A percentile compares a stretch with the other conserved stretches of the same genome.
phyloP scores from a whole-genome alignment of 139 green algal genomes.

The Micractinium conductrix region DNA sequence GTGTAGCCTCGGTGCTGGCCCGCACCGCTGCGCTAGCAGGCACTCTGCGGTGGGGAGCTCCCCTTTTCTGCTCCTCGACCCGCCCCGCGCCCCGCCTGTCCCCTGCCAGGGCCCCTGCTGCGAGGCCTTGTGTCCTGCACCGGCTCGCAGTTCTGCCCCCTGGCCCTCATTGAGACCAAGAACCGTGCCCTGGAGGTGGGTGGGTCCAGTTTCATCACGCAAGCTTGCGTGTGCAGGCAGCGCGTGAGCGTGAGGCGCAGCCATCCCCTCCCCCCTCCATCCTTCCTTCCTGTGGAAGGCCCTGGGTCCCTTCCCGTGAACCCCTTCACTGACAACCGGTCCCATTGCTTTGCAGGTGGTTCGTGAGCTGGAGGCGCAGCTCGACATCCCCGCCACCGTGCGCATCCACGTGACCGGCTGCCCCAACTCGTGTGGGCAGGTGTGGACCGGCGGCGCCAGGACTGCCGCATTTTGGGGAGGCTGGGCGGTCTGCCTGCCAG shows the following conservation, averaged over 20 bases:
- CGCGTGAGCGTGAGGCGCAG: no score
- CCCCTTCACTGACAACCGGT: no score
- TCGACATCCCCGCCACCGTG: conserved; percentile 83
- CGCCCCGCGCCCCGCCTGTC: neutral
- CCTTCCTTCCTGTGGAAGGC: no score
- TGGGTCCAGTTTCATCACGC: no score
- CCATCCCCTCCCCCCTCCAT: no score
- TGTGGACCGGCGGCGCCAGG: conserved; percentile 20
- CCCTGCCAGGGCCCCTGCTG: conserved; percentile 40
- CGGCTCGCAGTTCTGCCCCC: conserved; percentile 95
- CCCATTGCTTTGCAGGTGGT: conserved; percentile 70
- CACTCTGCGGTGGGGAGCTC: no score
- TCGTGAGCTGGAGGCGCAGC: conserved; percentile 81
- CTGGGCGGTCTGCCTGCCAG: neutral
- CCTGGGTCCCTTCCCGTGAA: no score
- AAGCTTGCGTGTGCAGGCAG: no score
- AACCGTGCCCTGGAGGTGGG: conserved; percentile 61
- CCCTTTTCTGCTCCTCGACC: no score
- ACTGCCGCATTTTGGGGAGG: neutral
- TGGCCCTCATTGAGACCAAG: conserved; percentile 98
- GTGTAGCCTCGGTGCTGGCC: no score
- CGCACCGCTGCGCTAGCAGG: no score
- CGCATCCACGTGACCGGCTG: conserved; percentile 99
- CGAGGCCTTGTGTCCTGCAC: conserved; percentile 86
- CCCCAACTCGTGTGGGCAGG: conserved; percentile 97